Evolutionary conservation across 257 asterid genomes (phyloP).

Genomic region (Solanum appendiculatum): DNA sequence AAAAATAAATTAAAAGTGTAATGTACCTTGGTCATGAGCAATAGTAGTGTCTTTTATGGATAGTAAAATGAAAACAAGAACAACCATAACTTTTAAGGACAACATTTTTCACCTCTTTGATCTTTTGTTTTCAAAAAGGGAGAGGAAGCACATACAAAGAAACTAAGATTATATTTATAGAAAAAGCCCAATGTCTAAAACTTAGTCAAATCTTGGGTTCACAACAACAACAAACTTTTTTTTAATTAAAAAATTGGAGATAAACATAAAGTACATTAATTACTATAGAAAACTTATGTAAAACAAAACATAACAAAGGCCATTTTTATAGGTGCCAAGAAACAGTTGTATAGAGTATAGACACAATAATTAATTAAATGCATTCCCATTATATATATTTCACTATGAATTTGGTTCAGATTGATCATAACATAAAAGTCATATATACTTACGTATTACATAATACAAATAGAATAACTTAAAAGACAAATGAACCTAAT

Average conservation of each 20-base stretch:
- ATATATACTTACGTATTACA: background rate
- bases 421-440: background rate
- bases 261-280: background rate
- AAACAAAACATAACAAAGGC: background rate
- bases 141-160: background rate
- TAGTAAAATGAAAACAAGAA: slow-evolving; percentile 6
- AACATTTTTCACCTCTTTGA: slow-evolving; percentile 5
- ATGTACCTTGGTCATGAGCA: background rate
- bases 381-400: background rate
- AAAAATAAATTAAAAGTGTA: background rate
- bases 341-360: background rate
- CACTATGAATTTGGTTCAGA: background rate
- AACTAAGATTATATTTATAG: slow-evolving; percentile 10
- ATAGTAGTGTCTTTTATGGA: background rate
- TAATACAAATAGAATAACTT: background rate
- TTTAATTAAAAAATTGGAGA: background rate
- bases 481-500: background rate
- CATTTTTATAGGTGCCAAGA: background rate
- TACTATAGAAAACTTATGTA: background rate
- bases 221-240: background rate
- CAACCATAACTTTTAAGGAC: slow-evolving; percentile 5
- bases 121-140: background rate
- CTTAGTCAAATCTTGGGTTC: slow-evolving; percentile 51
- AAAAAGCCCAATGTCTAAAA: slow-evolving; percentile 18
- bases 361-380: background rate